phyloP scores from a whole-genome alignment of 805 yeast genomes.

The Blastobotrys peoriensis region DNA sequence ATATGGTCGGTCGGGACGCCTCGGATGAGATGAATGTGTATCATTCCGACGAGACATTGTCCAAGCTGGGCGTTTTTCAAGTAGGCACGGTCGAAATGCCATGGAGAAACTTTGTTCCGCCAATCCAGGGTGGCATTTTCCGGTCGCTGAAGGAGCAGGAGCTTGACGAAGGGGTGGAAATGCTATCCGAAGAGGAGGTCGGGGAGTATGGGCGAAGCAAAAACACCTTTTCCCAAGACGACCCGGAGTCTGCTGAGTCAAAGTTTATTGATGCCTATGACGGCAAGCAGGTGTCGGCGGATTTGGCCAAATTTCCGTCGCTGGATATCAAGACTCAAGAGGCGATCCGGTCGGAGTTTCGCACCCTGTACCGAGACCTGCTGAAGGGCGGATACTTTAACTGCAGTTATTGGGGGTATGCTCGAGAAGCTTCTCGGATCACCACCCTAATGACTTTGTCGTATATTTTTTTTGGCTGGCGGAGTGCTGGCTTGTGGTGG shows the following conservation, averaged over 20 bases:
- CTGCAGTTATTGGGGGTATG: constrained; percentile 69
- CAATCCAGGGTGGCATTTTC: constrained; percentile 74
- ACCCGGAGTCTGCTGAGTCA: constrained; percentile 37
- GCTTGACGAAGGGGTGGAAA: constrained; percentile 15
- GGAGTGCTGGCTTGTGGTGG: constrained; percentile 21
- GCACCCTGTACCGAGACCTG: constrained; percentile 50
- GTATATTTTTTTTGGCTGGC: constrained; percentile 37
- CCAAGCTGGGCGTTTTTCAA: constrained; percentile 47
- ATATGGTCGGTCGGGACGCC: constrained; percentile 85
- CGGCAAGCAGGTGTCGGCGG: constrained; percentile 47
- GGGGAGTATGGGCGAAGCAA: background rate
- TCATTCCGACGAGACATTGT: constrained; percentile 56
- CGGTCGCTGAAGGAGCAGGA: constrained; percentile 29
- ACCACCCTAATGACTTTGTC: constrained; percentile 45
- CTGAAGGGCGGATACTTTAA: constrained; percentile 57
- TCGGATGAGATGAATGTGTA: constrained; percentile 87
- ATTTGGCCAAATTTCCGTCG: constrained; percentile 52
- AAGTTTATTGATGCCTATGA: constrained; percentile 52
- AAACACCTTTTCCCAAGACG: background rate
- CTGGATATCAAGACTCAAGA: constrained; percentile 65
- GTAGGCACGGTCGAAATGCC: constrained; percentile 58
- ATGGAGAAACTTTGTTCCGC: constrained; percentile 79
- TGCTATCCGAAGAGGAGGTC: constrained; percentile 11
- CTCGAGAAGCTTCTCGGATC: constrained; percentile 62
- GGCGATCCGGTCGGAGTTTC: constrained; percentile 49